A percentile compares a stretch with the other conserved stretches of the same genome.
Conservation (phyloP, 169 alveolate genomes). For the Pseudocohnilembus persalinus region DNA sequence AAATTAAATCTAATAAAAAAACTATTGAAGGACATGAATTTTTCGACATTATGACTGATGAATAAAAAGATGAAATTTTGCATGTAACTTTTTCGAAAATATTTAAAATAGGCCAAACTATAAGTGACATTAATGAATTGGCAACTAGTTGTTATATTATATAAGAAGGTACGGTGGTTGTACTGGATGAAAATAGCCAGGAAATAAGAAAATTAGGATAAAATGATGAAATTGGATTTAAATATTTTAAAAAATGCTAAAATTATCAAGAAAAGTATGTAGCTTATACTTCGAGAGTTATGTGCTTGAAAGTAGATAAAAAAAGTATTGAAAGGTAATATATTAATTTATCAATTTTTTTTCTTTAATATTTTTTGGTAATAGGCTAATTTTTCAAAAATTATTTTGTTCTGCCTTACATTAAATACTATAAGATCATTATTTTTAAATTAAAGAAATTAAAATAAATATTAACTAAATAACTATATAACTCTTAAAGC, state of each 20-base stretch:
- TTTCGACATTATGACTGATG: slow-evolving; percentile 45
- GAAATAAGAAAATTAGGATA: not conserved
- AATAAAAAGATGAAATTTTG: slow-evolving; percentile 48
- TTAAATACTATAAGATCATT: too few relatives aligned
- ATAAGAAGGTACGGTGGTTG: slow-evolving; percentile 53
- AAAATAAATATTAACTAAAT: too few relatives aligned
- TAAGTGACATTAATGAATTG: slow-evolving; percentile 58
- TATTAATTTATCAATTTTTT: too few relatives aligned
- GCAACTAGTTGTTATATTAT: slow-evolving; percentile 53
- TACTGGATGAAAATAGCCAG: not conserved
- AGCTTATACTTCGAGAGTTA: not conserved
- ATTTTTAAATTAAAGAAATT: too few relatives aligned
- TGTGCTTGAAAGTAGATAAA: not conserved
- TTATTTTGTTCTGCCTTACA: too few relatives aligned
- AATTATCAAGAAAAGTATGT: too few relatives aligned
- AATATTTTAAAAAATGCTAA: not conserved
- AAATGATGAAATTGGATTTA: not conserved
- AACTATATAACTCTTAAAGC: too few relatives aligned
- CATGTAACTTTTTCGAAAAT: slow-evolving; percentile 26
- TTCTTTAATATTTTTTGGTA: too few relatives aligned
- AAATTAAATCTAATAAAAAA: slow-evolving; percentile 58
- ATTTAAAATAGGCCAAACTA: slow-evolving; percentile 39
- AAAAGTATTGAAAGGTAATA: not conserved
- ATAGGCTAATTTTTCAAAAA: too few relatives aligned
- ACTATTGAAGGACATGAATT: slow-evolving; percentile 53